Conservation (phyloP, 805 yeast genomes). For the Saturnispora zaruensis region DNA sequence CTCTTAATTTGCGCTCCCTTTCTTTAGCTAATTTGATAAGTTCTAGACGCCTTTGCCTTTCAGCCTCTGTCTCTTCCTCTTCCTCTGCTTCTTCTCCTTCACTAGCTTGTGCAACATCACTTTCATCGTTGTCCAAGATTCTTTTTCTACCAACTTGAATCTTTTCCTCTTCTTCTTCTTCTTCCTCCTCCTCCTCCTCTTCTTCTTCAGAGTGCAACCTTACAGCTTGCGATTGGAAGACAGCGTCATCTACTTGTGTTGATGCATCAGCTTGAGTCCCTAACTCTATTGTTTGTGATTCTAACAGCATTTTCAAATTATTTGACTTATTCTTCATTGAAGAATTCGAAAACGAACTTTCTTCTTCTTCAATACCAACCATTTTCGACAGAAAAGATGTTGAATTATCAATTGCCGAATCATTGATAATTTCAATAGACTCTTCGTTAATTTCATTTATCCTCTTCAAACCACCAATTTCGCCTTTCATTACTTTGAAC, state of each 20-base stretch:
- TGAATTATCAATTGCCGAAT: neutral
- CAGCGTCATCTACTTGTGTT: constrained; percentile 1
- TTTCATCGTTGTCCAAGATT: constrained; percentile 20
- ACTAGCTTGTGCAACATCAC: constrained; percentile 7
- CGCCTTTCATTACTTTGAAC: constrained; percentile 16
- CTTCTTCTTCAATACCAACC: constrained; percentile 9
- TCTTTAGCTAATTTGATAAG: constrained; percentile 20
- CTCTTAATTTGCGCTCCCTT: constrained; percentile 18
- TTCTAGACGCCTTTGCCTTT: constrained; percentile 24
- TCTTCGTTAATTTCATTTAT: constrained; percentile 1
- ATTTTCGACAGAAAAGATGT: constrained; percentile 1
- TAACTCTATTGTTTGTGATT: constrained; percentile 2
- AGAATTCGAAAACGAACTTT: neutral
- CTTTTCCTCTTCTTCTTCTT: constrained; percentile 19
- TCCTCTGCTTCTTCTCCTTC: constrained; percentile 15
- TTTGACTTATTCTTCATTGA: neutral
- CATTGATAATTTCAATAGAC: neutral
- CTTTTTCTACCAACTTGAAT: constrained; percentile 10
- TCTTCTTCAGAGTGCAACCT: neutral
- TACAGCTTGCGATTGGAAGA: neutral
- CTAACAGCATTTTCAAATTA: neutral
- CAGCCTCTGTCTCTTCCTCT: constrained; percentile 33
- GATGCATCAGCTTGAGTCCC: constrained; percentile 5
- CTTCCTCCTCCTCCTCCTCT: constrained; percentile 15
- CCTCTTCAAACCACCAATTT: constrained; percentile 2